Percentiles rank a stretch among this genome's conserved stretches.
Evolutionary conservation across 2,329 filamentous ascomycete species (phyloP).

Genomic region (Ascocoryne sarcoides): DNA sequence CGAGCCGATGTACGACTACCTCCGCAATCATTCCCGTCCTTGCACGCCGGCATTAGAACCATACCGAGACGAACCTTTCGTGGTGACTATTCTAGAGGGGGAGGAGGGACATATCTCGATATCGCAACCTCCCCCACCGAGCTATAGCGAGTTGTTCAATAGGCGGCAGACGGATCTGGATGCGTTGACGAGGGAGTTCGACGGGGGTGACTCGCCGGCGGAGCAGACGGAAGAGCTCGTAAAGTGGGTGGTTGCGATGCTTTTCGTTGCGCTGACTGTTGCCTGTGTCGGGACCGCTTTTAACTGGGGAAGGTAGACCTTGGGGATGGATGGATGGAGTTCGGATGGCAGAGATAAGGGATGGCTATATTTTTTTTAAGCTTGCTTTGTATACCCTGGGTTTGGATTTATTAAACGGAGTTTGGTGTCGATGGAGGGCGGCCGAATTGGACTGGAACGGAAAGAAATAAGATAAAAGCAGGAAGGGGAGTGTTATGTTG

Average conservation of each 20-base stretch:
- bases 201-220: slow-evolving; percentile 13
- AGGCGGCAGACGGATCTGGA: slow-evolving; percentile 16
- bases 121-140: slow-evolving; percentile 16
- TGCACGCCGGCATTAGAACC: slow-evolving; percentile 11
- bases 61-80: slow-evolving; percentile 24
- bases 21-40: slow-evolving; percentile 13
- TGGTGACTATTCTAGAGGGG: slow-evolving; percentile 14
- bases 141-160: slow-evolving; percentile 20
- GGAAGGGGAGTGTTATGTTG: too few species aligned
- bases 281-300: slow-evolving; percentile 23
- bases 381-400: background rate
- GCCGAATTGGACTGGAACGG: too few species aligned
- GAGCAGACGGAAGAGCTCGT: slow-evolving; percentile 22
- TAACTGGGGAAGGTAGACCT: slow-evolving; percentile 17
- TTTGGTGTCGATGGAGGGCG: too few species aligned
- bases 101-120: slow-evolving; percentile 1
- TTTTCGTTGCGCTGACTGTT: slow-evolving; percentile 22
- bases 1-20: slow-evolving; percentile 26
- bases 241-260: slow-evolving; percentile 25
- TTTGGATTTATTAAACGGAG: background rate
- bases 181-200: slow-evolving; percentile 13
- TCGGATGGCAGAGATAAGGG: too few species aligned
- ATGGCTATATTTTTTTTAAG: too few species aligned
- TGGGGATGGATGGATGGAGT: too few species aligned
- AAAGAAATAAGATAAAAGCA: too few species aligned